These are phyloP conservation scores for Triticum timopheevii DNA, from an alignment of 176 grass and related monocot species.

Conservation along the genomic window DNA sequence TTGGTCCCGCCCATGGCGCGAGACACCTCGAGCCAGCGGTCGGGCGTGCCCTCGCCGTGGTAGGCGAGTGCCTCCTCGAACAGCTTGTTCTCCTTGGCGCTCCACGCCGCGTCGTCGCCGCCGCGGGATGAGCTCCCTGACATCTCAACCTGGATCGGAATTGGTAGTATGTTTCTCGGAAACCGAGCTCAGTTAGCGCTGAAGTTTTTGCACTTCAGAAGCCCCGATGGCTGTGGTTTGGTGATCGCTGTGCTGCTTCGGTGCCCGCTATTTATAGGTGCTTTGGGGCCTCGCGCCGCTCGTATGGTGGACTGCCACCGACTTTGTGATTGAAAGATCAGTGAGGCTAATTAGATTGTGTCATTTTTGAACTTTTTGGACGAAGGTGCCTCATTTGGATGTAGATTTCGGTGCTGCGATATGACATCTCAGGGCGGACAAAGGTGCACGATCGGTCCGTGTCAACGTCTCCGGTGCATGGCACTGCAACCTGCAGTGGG, in stretches of 20 bases:
- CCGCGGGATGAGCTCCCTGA: constrained; percentile 40
- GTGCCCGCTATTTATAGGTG: constrained; percentile 47
- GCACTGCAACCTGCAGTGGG: neutral
- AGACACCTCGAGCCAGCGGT: constrained; percentile 86
- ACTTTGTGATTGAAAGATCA: constrained; percentile 6
- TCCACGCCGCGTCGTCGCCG: constrained; percentile 47
- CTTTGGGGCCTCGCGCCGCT: neutral
- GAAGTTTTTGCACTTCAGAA: constrained; percentile 6
- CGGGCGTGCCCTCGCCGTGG: constrained; percentile 69
- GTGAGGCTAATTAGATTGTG: neutral
- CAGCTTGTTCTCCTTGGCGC: constrained; percentile 70
- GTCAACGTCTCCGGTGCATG: neutral
- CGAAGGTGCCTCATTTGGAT: neutral
- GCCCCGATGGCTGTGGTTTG: constrained; percentile 14
- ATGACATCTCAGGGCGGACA: neutral
- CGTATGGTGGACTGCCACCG: neutral
- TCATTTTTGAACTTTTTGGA: neutral
- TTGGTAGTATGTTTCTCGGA: neutral
- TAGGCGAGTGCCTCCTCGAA: constrained; percentile 80
- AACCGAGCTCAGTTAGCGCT: neutral
- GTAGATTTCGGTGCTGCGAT: neutral
- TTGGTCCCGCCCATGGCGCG: constrained; percentile 68
- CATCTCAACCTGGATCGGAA: constrained; percentile 30
- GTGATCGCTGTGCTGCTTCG: constrained; percentile 27
- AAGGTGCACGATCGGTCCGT: neutral